Percentiles rank a stretch among this genome's conserved stretches.
phyloP scores from a whole-genome alignment of 2,329 filamentous ascomycete species.

The Ophiostoma ulmi region DNA sequence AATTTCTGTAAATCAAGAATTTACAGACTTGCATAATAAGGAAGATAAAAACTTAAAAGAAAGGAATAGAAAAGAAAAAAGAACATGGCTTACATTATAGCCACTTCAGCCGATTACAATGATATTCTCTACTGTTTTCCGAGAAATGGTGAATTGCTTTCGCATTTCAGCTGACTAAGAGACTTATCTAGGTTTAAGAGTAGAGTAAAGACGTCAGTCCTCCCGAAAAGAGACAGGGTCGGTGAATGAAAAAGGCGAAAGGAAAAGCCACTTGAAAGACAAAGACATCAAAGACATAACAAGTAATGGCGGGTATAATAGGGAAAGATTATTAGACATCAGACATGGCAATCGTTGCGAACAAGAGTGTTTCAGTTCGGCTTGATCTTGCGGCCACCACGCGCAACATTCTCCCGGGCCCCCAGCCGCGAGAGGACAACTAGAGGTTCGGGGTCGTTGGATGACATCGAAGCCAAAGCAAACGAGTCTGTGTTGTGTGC shows the following conservation, averaged over 20 bases:
- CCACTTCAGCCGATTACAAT: background rate
- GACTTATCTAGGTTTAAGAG: background rate
- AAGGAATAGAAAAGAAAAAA: no score
- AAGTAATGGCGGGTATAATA: background rate
- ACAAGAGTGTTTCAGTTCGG: constrained; percentile 26
- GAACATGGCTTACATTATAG: no score
- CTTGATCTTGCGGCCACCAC: constrained; percentile 47
- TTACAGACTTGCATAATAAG: no score
- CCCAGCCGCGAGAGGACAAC: constrained; percentile 81
- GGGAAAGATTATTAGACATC: background rate
- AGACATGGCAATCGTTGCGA: background rate
- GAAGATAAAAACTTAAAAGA: no score
- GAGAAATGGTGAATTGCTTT: background rate
- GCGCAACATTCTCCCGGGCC: constrained; percentile 21
- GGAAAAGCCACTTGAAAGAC: background rate
- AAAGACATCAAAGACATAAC: background rate
- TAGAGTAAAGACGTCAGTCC: background rate
- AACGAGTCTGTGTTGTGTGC: constrained; percentile 91
- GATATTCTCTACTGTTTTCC: background rate
- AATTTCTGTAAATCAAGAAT: no score
- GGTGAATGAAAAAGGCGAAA: background rate
- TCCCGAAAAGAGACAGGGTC: background rate
- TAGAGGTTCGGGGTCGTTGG: constrained; percentile 65
- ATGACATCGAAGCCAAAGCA: constrained; percentile 84
- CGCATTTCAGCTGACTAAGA: background rate